phyloP scores from a whole-genome alignment of 768 basidiomycete species.

The Tricholoma terreum region DNA sequence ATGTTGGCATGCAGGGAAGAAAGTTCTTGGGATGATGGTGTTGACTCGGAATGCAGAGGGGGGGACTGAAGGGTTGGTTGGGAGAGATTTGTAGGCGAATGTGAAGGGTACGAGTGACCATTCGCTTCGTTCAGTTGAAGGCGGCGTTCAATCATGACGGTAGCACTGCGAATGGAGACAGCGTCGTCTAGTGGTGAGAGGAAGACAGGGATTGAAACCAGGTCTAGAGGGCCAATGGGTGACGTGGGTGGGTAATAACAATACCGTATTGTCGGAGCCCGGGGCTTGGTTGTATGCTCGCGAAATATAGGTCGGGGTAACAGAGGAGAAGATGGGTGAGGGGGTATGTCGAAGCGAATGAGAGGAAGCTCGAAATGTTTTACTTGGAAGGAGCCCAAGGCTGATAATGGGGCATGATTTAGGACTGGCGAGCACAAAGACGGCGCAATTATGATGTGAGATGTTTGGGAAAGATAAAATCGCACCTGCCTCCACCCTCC shows the following conservation, averaged over 20 bases:
- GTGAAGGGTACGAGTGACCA: constrained; percentile 19
- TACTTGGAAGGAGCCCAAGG: constrained; percentile 64
- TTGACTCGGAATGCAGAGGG: constrained; percentile 29
- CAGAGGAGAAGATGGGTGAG: constrained; percentile 33
- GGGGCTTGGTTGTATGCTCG: constrained; percentile 49
- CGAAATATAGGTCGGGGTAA: constrained; percentile 36
- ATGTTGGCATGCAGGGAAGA: constrained; percentile 9
- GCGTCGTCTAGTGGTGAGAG: constrained; percentile 58
- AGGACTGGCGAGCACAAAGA: constrained; percentile 47
- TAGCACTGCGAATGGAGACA: constrained; percentile 59
- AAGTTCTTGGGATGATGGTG: constrained; percentile 23
- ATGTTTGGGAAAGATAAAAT: constrained; percentile 15
- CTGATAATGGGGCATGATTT: constrained; percentile 59
- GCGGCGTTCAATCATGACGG: constrained; percentile 67
- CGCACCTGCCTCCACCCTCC: constrained; percentile 82
- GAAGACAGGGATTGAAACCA: constrained; percentile 62
- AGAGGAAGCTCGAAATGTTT: constrained; percentile 72
- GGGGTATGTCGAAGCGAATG: constrained; percentile 64
- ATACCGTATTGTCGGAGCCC: constrained; percentile 59
- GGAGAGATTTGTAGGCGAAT: constrained; percentile 19
- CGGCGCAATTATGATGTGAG: no score
- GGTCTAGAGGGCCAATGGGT: constrained; percentile 70
- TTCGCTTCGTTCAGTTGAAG: constrained; percentile 52
- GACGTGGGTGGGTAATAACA: constrained; percentile 49
- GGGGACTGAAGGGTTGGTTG: constrained; percentile 17